Evolutionary conservation across 805 yeast species (phyloP), one percentile per base, ranked within the genome.

Genomic region (Lipomyces yamanashiensis): DNA sequence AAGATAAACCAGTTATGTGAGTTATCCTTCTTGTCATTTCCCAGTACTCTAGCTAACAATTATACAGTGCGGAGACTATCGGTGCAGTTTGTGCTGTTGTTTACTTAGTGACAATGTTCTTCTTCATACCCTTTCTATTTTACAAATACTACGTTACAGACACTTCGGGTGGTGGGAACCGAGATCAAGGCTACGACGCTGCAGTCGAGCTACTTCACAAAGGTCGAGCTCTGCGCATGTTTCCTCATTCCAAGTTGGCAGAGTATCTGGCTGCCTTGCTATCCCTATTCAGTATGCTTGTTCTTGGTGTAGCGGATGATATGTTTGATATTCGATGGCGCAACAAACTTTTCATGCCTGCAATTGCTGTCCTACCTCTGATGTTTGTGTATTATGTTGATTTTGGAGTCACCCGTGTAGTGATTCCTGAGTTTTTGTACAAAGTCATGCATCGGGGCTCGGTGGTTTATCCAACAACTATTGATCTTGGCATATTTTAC

Each of bases 321-420:
- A 80, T 95, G 71, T 95, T 95, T 73, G 99, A 95, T 76, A 86
- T 95, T 67, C 83, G 97, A 70, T 95, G 99, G 99, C 82, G 99
- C 73, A 97, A 95, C 78, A 95, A 95, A 80, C 91, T 95, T 78
- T 91, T 95, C 72, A 74, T 95, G 69, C 99, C 99, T 0, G 97
- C 97, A 0, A 85, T 95, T 59, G 97, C 97, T 0, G 87, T 97
- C 1, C 85, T 95, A 50, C 99, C 99, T 5, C 80, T 95, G 70
- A 80, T 95, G 63, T 84, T 93, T 17, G 97, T 95, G 1, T 95
- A 95, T 76, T 92, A 90, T 71, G 91, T 92, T 62, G 98, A 95
- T 76, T 93, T 90, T 76, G 96, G 97, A 63, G 90, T 90, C 48
- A 95, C 99, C 0, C 85, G 88, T 47, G 88, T 95, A 8, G 83